Evolutionary conservation across 108 stramenopile species (phyloP), one percentile per base, ranked within the genome.

Genomic region (Cyclotella baltica): DNA sequence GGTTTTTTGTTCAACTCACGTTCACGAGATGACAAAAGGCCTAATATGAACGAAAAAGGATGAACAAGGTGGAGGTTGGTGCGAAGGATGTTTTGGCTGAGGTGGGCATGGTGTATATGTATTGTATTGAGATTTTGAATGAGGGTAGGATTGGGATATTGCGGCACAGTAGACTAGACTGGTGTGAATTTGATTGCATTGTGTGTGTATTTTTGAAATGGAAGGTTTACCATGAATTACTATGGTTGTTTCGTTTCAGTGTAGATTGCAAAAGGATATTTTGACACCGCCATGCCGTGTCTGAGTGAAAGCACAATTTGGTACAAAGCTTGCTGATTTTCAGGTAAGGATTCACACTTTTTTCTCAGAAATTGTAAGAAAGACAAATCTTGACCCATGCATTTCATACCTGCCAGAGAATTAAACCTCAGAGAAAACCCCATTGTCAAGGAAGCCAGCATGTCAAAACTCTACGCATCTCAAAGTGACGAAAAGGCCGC

Each of bases 81-180:
- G 63, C 85, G 9, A 62, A 61, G 30, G 80, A 93, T 76, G 74
- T 98, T 2, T 70, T 98, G 20, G 98, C 97, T 9, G 88, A 96
- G 73, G 91, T 97, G 9, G 98, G 98, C 11, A 52, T 85, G 43
- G 98, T 97, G 27, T 96, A 98, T 83, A 93, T 94, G 76, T 97
- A 96, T 72, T 96, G 96, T 51, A 98, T 98, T 70, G 91, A 96
- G 65, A 98, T 98, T 67, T 80, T 98, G 53, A 98, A 98, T 81
- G 97, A 98, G 88, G 98, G 97, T 8, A 85, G 98, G 52, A 98
- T 98, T 52, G 98, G 98, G 10, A 98, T n/a, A n/a, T 98, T 69
- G 97, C 91, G 0, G 88, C 93, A 27, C 96, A 96, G 75, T 93
- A 95, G 74, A n/a, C n/a, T n/a, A n/a, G n/a, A 79, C 96, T 62